Evolutionary conservation across 225 moss, liverwort and hornwort species (phyloP).

Genomic region (Sphagnum contortum): DNA sequence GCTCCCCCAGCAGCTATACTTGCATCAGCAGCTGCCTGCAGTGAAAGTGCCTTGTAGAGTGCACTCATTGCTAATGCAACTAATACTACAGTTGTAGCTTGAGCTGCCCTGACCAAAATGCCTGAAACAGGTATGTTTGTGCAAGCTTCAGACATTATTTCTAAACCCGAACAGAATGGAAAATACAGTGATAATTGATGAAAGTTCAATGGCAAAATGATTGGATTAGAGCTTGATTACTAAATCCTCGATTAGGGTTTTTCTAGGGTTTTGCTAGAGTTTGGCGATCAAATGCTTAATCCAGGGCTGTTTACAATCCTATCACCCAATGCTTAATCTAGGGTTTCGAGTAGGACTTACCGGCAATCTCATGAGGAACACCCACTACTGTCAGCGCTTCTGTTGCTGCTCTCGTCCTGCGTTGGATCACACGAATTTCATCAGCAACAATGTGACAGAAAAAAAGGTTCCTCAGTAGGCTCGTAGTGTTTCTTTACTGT

Average conservation of each 20-base stretch:
- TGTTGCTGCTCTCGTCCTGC: constrained; percentile 32
- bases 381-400: constrained; percentile 32
- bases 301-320: too few species aligned
- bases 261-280: background rate
- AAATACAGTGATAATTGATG: background rate
- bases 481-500: background rate
- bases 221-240: too few species aligned
- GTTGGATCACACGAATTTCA: constrained; percentile 2
- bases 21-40: constrained; percentile 56
- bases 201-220: background rate
- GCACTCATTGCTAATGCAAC: constrained; percentile 67
- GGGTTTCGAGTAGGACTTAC: constrained; percentile 11
- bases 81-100: constrained; percentile 34
- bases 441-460: constrained; percentile 3
- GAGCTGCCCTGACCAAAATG: constrained; percentile 38
- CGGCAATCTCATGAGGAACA: constrained; percentile 34
- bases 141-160: too few species aligned
- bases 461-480: background rate
- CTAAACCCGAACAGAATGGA: constrained; percentile 7
- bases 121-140: constrained; percentile 27
- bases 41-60: constrained; percentile 61
- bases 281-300: background rate
- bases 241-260: background rate
- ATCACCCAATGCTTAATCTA: too few species aligned
- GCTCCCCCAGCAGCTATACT: constrained; percentile 29